phyloP scores from a whole-genome alignment of 768 basidiomycete genomes.

The Dioszegia hungarica region DNA sequence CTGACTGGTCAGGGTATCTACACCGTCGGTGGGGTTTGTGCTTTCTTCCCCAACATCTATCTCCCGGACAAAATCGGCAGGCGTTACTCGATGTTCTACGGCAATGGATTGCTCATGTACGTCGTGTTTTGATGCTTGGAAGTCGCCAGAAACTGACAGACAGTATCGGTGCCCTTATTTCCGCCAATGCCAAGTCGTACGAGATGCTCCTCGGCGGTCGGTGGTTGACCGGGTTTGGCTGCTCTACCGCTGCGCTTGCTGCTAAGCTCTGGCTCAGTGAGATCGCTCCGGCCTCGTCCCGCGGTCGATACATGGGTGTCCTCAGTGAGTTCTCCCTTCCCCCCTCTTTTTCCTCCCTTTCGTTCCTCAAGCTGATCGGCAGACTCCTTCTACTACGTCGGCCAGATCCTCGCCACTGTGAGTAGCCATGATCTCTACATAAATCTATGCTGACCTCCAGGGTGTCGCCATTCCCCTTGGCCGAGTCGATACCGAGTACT shows the following conservation, averaged over 20 bases:
- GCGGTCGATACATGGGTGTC: slow-evolving; percentile 57
- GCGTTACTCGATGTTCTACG: slow-evolving; percentile 56
- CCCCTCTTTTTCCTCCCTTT: too few species aligned
- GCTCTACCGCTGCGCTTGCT: slow-evolving; percentile 51
- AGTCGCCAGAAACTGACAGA: background rate
- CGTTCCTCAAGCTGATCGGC: too few species aligned
- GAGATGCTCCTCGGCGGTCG: slow-evolving; percentile 53
- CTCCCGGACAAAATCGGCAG: slow-evolving; percentile 57
- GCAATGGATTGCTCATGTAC: slow-evolving; percentile 54
- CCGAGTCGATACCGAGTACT: slow-evolving; percentile 50
- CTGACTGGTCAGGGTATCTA: slow-evolving; percentile 49
- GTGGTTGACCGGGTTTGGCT: slow-evolving; percentile 53
- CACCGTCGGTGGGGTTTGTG: slow-evolving; percentile 49
- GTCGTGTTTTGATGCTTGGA: slow-evolving; percentile 14
- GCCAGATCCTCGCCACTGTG: too few species aligned
- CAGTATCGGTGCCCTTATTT: slow-evolving; percentile 55
- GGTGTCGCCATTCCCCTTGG: slow-evolving; percentile 58
- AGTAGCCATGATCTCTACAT: too few species aligned
- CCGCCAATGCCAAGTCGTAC: slow-evolving; percentile 53
- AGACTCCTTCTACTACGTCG: slow-evolving; percentile 17
- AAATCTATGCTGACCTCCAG: too few species aligned
- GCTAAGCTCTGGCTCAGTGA: slow-evolving; percentile 44
- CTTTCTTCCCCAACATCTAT: slow-evolving; percentile 48
- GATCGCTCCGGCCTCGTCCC: slow-evolving; percentile 54
- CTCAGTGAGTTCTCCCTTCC: slow-evolving; percentile 55